Evolutionary conservation across 2,329 filamentous ascomycete genomes (phyloP), one percentile per base, ranked within the genome.

Genomic region (Macroventuria anomochaeta): DNA sequence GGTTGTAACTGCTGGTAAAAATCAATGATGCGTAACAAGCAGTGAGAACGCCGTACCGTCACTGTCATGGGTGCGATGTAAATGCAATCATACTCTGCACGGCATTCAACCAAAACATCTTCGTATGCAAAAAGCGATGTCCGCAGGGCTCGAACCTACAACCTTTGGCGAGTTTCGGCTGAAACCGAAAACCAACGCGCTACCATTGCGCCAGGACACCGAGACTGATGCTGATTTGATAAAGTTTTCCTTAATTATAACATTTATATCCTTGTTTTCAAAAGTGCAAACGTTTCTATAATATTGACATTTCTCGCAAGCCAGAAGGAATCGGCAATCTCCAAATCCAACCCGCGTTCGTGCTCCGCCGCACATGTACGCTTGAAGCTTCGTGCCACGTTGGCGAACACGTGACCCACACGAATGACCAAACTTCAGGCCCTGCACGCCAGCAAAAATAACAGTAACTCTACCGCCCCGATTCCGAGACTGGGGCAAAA

Each of bases 161-260:
- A 63, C 61, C 59, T 63, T 63, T 63, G 61, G 61, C 60, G 61
- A 43, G 46, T 42, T 54, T 52, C 57, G 50, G 46, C 25, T 20
- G 10, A 13, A 43, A 58, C 61, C 61, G 61, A 64, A 64, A 64
- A 64, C 61, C 61, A 64, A 64, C 61, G 61, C 61, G 59, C 57
- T 61, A 61, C 61, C 61, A 64, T 64, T 64, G 61, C 61, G 61
- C 61, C 61, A 64, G 61, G 58, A 59, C 58, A 59, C 60, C 60
- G 48, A 10, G 8, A 20, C 20, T 3, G 26, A 44, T 21, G 18
- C 7, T 46, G n/a, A 50, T 34, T 31, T 31, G n/a, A 55, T 55
- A 11, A 15, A 38, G 10, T 4, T 11, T 2, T 13, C 2, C 4
- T 6, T 5, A 20, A 7, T 10, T 44, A 37, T 42, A 12, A 26